Conservation (phyloP, 441 rosid genomes). For the Croton setiger region DNA sequence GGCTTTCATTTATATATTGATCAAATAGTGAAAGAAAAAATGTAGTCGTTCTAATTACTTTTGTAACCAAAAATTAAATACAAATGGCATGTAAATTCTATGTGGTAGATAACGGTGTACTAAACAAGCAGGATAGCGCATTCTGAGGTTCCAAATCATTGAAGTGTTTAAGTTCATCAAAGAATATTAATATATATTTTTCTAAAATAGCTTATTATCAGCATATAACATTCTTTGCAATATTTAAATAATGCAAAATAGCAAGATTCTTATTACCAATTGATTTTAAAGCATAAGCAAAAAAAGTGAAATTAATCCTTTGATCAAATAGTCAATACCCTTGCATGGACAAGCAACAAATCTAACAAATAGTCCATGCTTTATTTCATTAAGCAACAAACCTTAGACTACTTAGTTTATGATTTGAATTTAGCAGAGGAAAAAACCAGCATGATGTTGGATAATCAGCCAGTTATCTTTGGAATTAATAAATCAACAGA, state of each 20-base stretch:
- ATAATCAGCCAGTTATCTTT: neutral
- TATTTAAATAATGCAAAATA: neutral
- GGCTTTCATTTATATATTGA: neutral
- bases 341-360: neutral
- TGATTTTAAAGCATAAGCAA: neutral
- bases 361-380: too few relatives aligned
- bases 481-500: neutral
- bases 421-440: neutral
- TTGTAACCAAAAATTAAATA: neutral
- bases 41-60: neutral
- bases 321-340: neutral
- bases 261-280: neutral
- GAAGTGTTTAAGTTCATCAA: neutral
- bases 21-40: neutral
- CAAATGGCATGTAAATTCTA: neutral
- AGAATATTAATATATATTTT: neutral
- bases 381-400: neutral
- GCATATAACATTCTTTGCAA: neutral
- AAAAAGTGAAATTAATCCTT: neutral
- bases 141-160: neutral
- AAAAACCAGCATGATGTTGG: neutral
- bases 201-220: neutral
- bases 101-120: neutral
- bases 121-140: neutral
- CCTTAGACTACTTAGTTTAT: neutral